A percentile compares a stretch with the other conserved stretches of the same genome.
Conservation (phyloP, 495 filamentous ascomycete genomes). For the Parachaetomium inaequale region DNA sequence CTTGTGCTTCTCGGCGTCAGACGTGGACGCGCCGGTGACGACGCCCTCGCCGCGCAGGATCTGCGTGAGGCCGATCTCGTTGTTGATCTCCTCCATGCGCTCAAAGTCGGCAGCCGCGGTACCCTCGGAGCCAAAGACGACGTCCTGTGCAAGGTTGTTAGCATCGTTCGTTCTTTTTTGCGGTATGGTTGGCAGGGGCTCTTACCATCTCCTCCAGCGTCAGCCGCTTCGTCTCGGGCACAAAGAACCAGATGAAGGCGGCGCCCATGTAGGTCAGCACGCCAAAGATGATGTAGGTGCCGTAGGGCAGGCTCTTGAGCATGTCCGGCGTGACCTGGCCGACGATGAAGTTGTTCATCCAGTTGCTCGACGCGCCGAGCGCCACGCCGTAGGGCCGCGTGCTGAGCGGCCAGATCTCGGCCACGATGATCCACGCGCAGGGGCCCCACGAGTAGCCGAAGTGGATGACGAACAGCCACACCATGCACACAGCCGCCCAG, state of each 20-base stretch:
- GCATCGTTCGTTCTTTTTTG: too few species aligned
- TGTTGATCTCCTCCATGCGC: constrained; percentile 69
- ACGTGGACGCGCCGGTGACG: constrained; percentile 23
- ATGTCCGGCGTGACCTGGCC: constrained; percentile 75
- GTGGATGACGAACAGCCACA: constrained; percentile 78
- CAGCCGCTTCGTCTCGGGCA: constrained; percentile 71
- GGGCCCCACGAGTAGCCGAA: constrained; percentile 76
- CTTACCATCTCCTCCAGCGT: constrained; percentile 55
- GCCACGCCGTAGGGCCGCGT: constrained; percentile 71
- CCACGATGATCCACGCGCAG: constrained; percentile 67
- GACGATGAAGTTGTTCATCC: constrained; percentile 58
- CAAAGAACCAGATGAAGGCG: constrained; percentile 69
- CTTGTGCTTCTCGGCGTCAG: constrained; percentile 28
- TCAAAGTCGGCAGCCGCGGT: constrained; percentile 67
- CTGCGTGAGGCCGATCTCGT: constrained; percentile 60
- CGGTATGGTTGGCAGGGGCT: neutral
- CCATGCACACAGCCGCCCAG: constrained; percentile 75
- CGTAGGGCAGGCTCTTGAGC: constrained; percentile 66
- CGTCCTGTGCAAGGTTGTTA: constrained; percentile 54
- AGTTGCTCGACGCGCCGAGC: constrained; percentile 58
- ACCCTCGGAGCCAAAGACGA: constrained; percentile 70
- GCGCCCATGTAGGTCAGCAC: constrained; percentile 64
- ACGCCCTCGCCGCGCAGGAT: constrained; percentile 32
- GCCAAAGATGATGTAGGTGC: constrained; percentile 79
- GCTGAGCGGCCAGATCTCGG: constrained; percentile 74